phyloP scores from a whole-genome alignment of 2,329 filamentous ascomycete species.

The Pseudohalonectria lignicola region DNA sequence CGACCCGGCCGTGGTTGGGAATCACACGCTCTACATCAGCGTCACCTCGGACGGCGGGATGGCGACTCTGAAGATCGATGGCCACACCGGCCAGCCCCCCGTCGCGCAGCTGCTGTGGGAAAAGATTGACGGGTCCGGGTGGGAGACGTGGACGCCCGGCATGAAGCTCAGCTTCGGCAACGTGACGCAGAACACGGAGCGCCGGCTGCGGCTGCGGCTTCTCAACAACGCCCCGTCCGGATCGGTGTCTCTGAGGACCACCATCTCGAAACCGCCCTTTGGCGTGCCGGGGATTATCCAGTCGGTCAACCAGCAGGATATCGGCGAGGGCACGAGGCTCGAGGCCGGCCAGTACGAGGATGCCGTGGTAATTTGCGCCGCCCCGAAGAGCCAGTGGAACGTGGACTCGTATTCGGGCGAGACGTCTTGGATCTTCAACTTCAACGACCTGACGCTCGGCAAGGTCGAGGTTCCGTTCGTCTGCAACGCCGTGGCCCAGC shows the following conservation, averaged over 20 bases:
- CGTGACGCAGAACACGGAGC: constrained; percentile 38
- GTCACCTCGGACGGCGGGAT: constrained; percentile 26
- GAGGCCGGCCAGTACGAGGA: constrained; percentile 36
- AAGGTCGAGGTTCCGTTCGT: constrained; percentile 41
- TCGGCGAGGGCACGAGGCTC: constrained; percentile 43
- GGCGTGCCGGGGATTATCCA: constrained; percentile 41
- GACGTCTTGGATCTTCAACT: constrained; percentile 45
- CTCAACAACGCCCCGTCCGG: constrained; percentile 40
- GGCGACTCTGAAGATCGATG: background rate
- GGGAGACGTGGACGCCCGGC: constrained; percentile 32
- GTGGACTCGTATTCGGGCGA: constrained; percentile 33
- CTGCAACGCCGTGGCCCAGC: constrained; percentile 39
- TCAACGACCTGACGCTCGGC: constrained; percentile 37
- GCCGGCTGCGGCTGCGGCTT: constrained; percentile 36
- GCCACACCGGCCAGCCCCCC: constrained; percentile 31
- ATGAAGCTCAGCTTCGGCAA: constrained; percentile 42
- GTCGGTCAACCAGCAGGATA: constrained; percentile 42
- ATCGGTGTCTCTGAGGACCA: constrained; percentile 38
- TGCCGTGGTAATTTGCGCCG: constrained; percentile 41
- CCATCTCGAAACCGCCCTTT: constrained; percentile 51
- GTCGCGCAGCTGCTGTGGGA: constrained; percentile 43
- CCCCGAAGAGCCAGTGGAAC: constrained; percentile 47
- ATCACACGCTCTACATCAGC: constrained; percentile 37
- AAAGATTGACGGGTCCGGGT: constrained; percentile 34
- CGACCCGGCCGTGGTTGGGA: constrained; percentile 31